Evolutionary conservation across 2,329 filamentous ascomycete genomes (phyloP), one percentile per base, ranked within the genome.

Genomic region (Tolypocladium tropicale): DNA sequence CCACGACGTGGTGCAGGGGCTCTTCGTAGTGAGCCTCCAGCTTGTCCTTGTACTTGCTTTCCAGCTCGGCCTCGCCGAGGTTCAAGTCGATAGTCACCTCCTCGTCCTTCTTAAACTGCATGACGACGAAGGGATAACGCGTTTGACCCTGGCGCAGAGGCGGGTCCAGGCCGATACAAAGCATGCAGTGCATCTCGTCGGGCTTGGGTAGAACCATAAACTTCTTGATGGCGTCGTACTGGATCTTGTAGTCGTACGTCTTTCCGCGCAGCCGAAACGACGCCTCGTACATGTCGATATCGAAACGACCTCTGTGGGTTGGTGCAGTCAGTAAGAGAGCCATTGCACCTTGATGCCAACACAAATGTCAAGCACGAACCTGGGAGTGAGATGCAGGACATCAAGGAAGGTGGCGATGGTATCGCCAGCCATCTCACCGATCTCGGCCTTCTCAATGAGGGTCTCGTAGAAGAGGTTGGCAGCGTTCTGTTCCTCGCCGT

Each of bases 161-260:
- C 28, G 94, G 94, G 67, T 99, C 94, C 37, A 99, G 79, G 55
- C 95, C 94, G 62, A 99, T 87, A 60, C 90, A 93, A 62, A 99
- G 90, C 77, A 99, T 88, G 62, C 89, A 92, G 70, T 99, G 94
- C 64, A 94, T 84, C 63, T 99, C 94, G 70, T 99, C 94, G n/a
- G 94, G 94, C 76, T 99, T 99, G 52, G 94, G 94, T 6, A 99
- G 84, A 33, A 97, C 83, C 85, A 99, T 96, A 70, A 97, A 97
- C 72, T 97, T 97, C 79, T 99, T 99, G 75, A 97, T 91, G 53
- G 87, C 85, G 57, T 96, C 90, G 74, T 96, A 99, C 71, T 96
- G 91, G 62, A 99, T 97, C 82, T 99, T 99, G 84, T 99, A 99
- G 77, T 99, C 95, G 78, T 99, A 99, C 28, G 94, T 99, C 77